phyloP scores from a whole-genome alignment of 129 eudicot species.

The Glebionis coronaria region DNA sequence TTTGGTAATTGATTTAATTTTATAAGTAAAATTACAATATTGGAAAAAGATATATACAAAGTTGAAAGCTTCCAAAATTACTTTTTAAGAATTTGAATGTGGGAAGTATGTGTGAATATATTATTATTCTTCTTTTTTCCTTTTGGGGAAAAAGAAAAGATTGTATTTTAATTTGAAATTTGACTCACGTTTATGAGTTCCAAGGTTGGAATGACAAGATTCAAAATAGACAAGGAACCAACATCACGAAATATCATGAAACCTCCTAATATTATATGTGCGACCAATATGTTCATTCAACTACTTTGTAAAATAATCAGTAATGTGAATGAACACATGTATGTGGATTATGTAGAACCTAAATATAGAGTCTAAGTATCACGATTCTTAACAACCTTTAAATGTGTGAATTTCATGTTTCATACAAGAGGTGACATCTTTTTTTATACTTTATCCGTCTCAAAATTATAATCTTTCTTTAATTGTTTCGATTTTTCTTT shows the following conservation, averaged over 20 bases:
- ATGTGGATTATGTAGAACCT: too few species aligned
- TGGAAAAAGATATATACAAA: conserved; percentile 1
- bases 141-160: conserved; percentile 16
- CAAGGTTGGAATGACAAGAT: conserved; percentile 20
- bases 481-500: too few species aligned
- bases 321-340: background rate
- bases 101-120: conserved; percentile 16
- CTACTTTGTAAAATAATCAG: background rate
- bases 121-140: conserved; percentile 13
- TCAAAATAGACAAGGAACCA: conserved; percentile 23
- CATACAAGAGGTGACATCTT: too few species aligned
- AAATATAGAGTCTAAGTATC: too few species aligned
- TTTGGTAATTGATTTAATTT: too few species aligned
- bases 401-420: too few species aligned
- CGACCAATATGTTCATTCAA: background rate
- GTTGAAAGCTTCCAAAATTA: conserved; percentile 8
- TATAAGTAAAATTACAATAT: background rate
- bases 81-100: conserved; percentile 25
- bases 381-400: too few species aligned
- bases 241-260: background rate
- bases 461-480: too few species aligned
- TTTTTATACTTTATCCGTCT: too few species aligned
- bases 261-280: background rate
- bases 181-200: conserved; percentile 20
- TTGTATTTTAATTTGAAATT: conserved; percentile 21